Base-by-base conservation (phyloP, 306 rosid genomes). In the Purshia tridentata region DNA sequence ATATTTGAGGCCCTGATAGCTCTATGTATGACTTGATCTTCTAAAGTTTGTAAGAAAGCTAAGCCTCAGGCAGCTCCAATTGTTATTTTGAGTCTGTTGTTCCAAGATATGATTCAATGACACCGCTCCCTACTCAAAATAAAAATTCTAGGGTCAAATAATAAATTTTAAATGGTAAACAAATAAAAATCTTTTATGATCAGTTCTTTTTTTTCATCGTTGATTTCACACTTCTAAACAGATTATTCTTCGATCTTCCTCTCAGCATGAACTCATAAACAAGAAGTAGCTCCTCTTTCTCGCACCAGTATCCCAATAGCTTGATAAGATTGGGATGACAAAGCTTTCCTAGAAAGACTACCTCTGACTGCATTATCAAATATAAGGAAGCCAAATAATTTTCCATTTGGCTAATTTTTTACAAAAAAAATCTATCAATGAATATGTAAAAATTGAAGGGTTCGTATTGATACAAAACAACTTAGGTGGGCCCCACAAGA, bases 1-100 rank as follows among this genome's bases (percentile, higher is more conserved):
- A 94, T 94, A 78, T 94, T 94, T 12, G 97, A 89, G 69, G 98
- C 86, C 81, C 91, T 94, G 72, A 94, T 89, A 85, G 91, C 97
- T 88, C 95, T 85, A 69, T 89, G 89, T 81, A 94, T 94, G 61
- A 91, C 88, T 76, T 87, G 76, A 66, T 78, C 86, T 10, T 91
- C 96, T 41, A 87, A 81, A 12, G 91, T 53, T 69, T 94, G 98
- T 80, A 94, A 80, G 80, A 86, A 91, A 48, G 95, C 90, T 77
- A 91, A 75, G 10, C 98, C 98, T 20, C 89, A 81, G 78, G 98
- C 98, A 16, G 97, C 98, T 72, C 88, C 98, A 39, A 81, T 88
- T 4, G 90, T 89, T 72, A 94, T 94, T 77, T 83, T 85, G 54
- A 91, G 86, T 72, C 98, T 80, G 6, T 67, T 71, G 53, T 85